Evolutionary conservation across 2,329 filamentous ascomycete species (phyloP).

Genomic region (Arthrobotrys sphaeroides): DNA sequence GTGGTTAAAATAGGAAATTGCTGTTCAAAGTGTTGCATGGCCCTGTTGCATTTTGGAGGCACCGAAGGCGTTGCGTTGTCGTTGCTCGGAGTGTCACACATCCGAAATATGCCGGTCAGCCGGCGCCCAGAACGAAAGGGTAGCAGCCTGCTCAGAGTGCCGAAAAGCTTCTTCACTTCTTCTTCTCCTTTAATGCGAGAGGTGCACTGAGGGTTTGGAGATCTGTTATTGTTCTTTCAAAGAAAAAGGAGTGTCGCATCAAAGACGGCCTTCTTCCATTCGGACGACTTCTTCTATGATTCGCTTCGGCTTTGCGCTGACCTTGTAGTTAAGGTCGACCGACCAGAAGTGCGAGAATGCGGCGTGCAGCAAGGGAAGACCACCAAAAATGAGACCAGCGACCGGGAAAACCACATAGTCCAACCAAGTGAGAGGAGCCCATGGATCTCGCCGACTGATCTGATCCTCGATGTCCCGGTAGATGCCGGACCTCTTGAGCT

Average conservation of each 20-base stretch:
- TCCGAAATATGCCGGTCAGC: slow-evolving; percentile 35
- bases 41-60: slow-evolving; percentile 38
- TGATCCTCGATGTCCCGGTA: slow-evolving; percentile 70
- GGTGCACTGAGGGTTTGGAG: background rate
- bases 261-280: slow-evolving; percentile 41
- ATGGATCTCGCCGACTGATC: slow-evolving; percentile 66
- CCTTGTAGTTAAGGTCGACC: slow-evolving; percentile 73
- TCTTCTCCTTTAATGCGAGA: slow-evolving; percentile 7
- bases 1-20: slow-evolving; percentile 3
- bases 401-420: slow-evolving; percentile 74
- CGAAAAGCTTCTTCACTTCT: background rate
- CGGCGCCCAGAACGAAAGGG: background rate
- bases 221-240: background rate
- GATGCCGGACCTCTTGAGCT: slow-evolving; percentile 73
- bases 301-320: slow-evolving; percentile 72
- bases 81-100: slow-evolving; percentile 11
- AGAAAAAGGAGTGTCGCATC: background rate
- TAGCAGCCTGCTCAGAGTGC: background rate
- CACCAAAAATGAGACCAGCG: slow-evolving; percentile 74
- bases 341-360: slow-evolving; percentile 77
- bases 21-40: slow-evolving; percentile 13
- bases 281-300: slow-evolving; percentile 37
- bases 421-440: slow-evolving; percentile 57
- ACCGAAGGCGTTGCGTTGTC: slow-evolving; percentile 20
- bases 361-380: slow-evolving; percentile 74